Conservation (phyloP, 768 basidiomycete genomes). For the Gymnopilus dilepis region DNA sequence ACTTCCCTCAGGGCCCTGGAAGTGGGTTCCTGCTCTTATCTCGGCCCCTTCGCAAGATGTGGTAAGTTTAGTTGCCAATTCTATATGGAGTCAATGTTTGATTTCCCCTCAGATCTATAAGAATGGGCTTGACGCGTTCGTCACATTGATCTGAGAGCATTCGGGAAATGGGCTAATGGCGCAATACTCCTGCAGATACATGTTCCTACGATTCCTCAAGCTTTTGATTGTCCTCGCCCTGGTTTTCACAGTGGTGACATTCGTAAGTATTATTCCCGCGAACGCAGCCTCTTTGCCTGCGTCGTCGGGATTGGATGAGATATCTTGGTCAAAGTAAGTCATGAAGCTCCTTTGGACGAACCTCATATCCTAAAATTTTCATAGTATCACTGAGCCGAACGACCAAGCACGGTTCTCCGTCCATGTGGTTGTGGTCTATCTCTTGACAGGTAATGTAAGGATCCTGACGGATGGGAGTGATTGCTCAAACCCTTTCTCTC, state of each 20-base stretch:
- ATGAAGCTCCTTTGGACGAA: not conserved
- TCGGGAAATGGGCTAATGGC: constrained; percentile 15
- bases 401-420: constrained; percentile 55
- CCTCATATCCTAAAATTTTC: not conserved
- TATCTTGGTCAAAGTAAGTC: constrained; percentile 58
- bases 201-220: constrained; percentile 67
- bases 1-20: constrained; percentile 50
- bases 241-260: constrained; percentile 61
- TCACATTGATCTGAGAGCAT: constrained; percentile 43
- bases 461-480: not conserved
- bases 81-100: not conserved
- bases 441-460: constrained; percentile 52
- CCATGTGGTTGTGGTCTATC: constrained; percentile 59
- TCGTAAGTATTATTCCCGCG: constrained; percentile 64
- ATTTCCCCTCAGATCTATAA: constrained; percentile 47
- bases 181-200: constrained; percentile 38
- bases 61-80: constrained; percentile 34
- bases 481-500: not conserved
- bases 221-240: constrained; percentile 65
- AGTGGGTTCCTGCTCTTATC: constrained; percentile 56
- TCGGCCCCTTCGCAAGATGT: constrained; percentile 49
- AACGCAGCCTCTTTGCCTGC: constrained; percentile 49
- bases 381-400: constrained; percentile 40
- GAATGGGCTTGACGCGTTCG: constrained; percentile 66
- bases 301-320: constrained; percentile 43